Percentiles rank a stretch among this genome's conserved stretches.
These are phyloP conservation scores for Yamadazyma dushanensis DNA, from an alignment of 1,139 yeast genomes.

Conservation along the genomic window DNA sequence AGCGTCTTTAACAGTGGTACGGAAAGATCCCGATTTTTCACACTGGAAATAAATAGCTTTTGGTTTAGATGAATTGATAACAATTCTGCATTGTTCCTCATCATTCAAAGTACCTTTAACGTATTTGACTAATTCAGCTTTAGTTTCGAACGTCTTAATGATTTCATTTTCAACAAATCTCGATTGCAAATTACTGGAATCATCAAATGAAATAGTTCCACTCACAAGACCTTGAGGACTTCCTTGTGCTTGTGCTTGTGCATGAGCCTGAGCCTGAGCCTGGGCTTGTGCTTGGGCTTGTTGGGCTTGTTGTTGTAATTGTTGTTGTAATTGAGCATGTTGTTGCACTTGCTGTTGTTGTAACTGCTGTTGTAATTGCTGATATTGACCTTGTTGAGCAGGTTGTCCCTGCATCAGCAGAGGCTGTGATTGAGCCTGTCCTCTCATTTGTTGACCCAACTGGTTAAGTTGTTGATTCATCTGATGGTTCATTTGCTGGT, in stretches of 20 bases:
- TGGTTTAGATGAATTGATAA: constrained; percentile 49
- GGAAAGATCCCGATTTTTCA: constrained; percentile 47
- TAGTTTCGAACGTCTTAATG: constrained; percentile 45
- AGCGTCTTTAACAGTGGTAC: constrained; percentile 52
- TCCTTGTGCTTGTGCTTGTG: constrained; percentile 1
- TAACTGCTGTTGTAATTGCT: constrained; percentile 10
- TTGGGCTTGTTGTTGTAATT: constrained; percentile 4
- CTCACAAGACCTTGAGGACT: neutral
- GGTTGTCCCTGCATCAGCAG: constrained; percentile 11
- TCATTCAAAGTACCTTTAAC: constrained; percentile 44
- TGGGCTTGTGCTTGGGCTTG: constrained; percentile 7
- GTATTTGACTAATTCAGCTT: constrained; percentile 43
- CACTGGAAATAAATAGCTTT: constrained; percentile 54
- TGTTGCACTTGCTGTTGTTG: constrained; percentile 9
- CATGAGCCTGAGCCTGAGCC: constrained; percentile 5
- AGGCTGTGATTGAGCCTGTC: constrained; percentile 11
- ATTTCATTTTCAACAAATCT: constrained; percentile 44
- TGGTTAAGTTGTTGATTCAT: constrained; percentile 15
- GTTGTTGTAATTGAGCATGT: constrained; percentile 4
- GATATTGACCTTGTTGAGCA: constrained; percentile 13
- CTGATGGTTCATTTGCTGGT: constrained; percentile 18
- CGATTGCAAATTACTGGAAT: constrained; percentile 15
- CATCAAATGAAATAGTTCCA: constrained; percentile 13
- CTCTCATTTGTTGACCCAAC: constrained; percentile 11
- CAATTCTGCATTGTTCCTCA: constrained; percentile 50